Evolutionary conservation across 208 protist species (phyloP), one percentile per base, ranked within the genome.

Genomic region (Leishmania turanica): DNA sequence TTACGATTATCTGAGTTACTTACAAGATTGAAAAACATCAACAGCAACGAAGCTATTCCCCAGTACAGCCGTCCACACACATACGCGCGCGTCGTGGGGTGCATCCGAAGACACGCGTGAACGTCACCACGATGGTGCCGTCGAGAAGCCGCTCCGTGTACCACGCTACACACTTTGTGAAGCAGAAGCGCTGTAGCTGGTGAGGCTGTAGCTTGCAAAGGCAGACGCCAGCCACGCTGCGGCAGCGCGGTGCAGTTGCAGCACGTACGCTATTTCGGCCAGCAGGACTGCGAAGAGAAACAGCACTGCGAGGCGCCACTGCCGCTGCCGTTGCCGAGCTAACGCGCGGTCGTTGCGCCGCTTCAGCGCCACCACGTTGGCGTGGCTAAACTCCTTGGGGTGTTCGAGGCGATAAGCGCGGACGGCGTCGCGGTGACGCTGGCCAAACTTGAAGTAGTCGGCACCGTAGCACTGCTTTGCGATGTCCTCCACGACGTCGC

Each of bases 401-500:
- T 94, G 84, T 71, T 79, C 80, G 54, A 79, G 45, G 51, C 94
- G 92, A 85, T 96, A 96, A 24, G 74, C 42, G 31, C 83, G 80
- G 37, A 94, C 90, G 62, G 84, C 87, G 58, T 85, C 83, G 19
- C 76, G 75, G 73, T 97, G 92, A 47, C 45, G 42, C 78, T 95
- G 87, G 2, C 92, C 94, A 82, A 96, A 97, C 17, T 47, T 74
- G 73, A 97, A 97, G 86, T 92, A 97, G 72, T 90, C 92, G 1
- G 82, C 80, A 15, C 95, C 95, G 78, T 91, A 97, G 82, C 83
- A 91, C 45, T 78, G 74, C 80, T 97, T 97, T 4, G 95, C 95
- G 49, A 96, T 96, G 75, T 97, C 95, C 74, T 97, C 90, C 27
- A 97, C 92, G 13, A 95, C 84, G 82, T 97, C 95, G 1, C 88